These are phyloP conservation scores for Phytophthora kernoviae DNA, from an alignment of 352 stramenopile genomes.

Conservation along the genomic window DNA sequence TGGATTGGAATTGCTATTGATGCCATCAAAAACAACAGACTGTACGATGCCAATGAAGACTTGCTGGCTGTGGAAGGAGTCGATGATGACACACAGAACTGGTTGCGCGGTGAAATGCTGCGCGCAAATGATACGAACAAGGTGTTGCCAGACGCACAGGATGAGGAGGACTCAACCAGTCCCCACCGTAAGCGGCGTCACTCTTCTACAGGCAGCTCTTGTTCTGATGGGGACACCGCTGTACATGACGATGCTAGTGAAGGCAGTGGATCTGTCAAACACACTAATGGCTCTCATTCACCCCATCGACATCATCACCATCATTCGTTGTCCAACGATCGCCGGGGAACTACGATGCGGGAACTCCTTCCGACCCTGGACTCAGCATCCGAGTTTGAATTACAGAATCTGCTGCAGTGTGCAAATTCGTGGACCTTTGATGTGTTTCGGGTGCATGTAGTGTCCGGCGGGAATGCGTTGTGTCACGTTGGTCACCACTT, in stretches of 20 bases:
- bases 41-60: constrained; percentile 84
- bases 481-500: constrained; percentile 81
- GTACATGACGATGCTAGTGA: constrained; percentile 8
- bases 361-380: constrained; percentile 66
- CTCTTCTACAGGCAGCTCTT: constrained; percentile 26
- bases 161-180: constrained; percentile 29
- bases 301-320: constrained; percentile 23
- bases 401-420: constrained; percentile 67
- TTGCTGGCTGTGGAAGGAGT: constrained; percentile 69
- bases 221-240: constrained; percentile 18
- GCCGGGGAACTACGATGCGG: constrained; percentile 62
- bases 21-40: constrained; percentile 84
- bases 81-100: constrained; percentile 86
- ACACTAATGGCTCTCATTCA: constrained; percentile 3
- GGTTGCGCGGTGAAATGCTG: constrained; percentile 80
- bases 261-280: constrained; percentile 1
- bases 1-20: constrained; percentile 83
- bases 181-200: constrained; percentile 19
- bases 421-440: constrained; percentile 76
- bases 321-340: constrained; percentile 21
- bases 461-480: constrained; percentile 76
- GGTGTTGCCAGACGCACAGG: constrained; percentile 51
- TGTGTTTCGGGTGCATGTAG: constrained; percentile 69
- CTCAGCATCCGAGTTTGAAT: constrained; percentile 63
- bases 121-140: constrained; percentile 72